Evolutionary conservation across 495 filamentous ascomycete genomes (phyloP).

Genomic region (Cercophora samala): DNA sequence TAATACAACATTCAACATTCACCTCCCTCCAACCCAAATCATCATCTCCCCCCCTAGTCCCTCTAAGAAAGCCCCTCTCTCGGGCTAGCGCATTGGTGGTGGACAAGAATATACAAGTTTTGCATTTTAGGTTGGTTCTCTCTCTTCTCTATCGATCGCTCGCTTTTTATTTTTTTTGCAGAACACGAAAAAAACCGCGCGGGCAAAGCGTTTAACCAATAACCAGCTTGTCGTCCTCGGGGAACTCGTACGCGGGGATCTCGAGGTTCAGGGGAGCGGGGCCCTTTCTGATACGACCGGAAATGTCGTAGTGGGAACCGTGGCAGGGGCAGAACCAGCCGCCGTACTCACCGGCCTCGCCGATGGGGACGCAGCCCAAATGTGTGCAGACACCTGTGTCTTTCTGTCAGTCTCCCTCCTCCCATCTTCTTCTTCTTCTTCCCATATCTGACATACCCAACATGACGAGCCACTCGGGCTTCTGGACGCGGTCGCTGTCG

Average conservation of each 20-base stretch:
- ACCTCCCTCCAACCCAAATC: neutral
- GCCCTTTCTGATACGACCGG: conserved; percentile 90
- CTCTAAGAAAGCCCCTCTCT: neutral
- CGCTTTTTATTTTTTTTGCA: neutral
- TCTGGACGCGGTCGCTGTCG: conserved; percentile 91
- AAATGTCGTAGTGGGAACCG: conserved; percentile 99
- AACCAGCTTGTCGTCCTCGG: conserved; percentile 70
- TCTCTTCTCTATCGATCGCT: neutral
- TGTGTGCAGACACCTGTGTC: conserved; percentile 90
- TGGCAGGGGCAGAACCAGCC: conserved; percentile 99
- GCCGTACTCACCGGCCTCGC: conserved; percentile 95
- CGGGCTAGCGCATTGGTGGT: no score
- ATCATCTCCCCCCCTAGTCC: neutral
- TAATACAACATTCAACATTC: neutral
- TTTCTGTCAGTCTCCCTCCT: conserved; percentile 23
- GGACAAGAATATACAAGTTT: neutral
- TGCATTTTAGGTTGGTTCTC: neutral
- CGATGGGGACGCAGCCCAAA: conserved; percentile 97
- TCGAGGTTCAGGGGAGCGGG: conserved; percentile 96
- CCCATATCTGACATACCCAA: conserved; percentile 61
- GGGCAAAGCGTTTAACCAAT: conserved; percentile 61
- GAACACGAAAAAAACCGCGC: neutral
- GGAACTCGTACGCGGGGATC: conserved; percentile 85
- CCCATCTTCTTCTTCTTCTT: neutral
- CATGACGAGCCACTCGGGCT: conserved; percentile 99